Conservation (phyloP, 768 basidiomycete genomes). For the Sarcodon sp. region DNA sequence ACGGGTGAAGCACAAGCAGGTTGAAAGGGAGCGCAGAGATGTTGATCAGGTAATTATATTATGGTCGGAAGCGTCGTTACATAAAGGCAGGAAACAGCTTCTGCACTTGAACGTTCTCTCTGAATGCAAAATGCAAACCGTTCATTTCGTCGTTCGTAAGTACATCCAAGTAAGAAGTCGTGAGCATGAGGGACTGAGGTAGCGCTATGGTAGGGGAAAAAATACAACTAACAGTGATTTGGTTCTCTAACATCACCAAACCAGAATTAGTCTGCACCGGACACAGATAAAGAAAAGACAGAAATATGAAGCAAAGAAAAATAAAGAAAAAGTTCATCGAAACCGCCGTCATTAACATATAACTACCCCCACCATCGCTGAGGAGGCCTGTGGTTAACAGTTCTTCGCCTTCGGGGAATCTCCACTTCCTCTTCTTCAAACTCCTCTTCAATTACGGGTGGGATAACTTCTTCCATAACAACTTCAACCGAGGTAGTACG, state of each 20-base stretch:
- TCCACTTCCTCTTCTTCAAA: conserved; percentile 28
- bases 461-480: conserved; percentile 35
- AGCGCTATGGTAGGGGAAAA: too few relatives aligned
- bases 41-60: neutral
- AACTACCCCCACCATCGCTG: conserved; percentile 15
- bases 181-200: conserved; percentile 8
- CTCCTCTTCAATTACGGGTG: conserved; percentile 23
- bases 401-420: conserved; percentile 7
- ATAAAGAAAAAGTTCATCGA: conserved; percentile 12
- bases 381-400: conserved; percentile 9
- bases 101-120: conserved; percentile 1
- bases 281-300: conserved; percentile 7
- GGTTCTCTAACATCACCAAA: conserved; percentile 8
- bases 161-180: conserved; percentile 7
- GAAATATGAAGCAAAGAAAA: conserved; percentile 14
- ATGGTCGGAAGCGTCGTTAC: neutral
- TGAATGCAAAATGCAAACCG: conserved; percentile 5
- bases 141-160: conserved; percentile 6
- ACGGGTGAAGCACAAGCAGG: neutral
- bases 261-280: conserved; percentile 11
- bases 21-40: neutral
- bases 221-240: neutral
- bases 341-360: conserved; percentile 10
- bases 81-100: neutral
- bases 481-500: conserved; percentile 63